Evolutionary conservation across 306 rosid species (phyloP).

Genomic region (Ziziphus jujuba): DNA sequence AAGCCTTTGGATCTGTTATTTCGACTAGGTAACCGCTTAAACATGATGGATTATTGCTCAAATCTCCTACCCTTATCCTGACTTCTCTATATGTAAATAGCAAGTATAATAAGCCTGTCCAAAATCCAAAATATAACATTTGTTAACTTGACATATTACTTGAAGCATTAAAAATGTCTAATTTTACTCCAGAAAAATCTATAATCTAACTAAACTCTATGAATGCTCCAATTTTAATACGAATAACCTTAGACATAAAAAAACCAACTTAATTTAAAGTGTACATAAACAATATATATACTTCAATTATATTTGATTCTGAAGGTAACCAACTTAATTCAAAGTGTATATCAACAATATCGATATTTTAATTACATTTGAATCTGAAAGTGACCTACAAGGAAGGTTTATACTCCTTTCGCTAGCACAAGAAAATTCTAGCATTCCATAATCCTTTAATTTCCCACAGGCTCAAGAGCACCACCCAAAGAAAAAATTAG

Average conservation of each 20-base stretch:
- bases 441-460: too few species aligned
- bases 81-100: conserved; percentile 14
- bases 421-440: neutral
- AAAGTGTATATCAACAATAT: neutral
- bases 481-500: neutral
- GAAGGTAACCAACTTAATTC: neutral
- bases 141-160: conserved; percentile 18
- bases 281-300: neutral
- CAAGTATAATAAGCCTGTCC: conserved; percentile 33
- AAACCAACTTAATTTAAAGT: neutral
- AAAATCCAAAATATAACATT: conserved; percentile 16
- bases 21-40: conserved; percentile 64
- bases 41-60: conserved; percentile 53
- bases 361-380: neutral
- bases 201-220: too few species aligned
- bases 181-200: too few species aligned
- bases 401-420: neutral
- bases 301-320: neutral
- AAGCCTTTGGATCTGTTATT: conserved; percentile 70
- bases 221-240: neutral
- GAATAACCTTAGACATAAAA: neutral
- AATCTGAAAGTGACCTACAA: neutral
- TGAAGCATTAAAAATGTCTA: neutral
- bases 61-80: conserved; percentile 24
- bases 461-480: neutral